Conservation (phyloP, 2,329 filamentous ascomycete genomes). For the Metarhizium sp. region DNA sequence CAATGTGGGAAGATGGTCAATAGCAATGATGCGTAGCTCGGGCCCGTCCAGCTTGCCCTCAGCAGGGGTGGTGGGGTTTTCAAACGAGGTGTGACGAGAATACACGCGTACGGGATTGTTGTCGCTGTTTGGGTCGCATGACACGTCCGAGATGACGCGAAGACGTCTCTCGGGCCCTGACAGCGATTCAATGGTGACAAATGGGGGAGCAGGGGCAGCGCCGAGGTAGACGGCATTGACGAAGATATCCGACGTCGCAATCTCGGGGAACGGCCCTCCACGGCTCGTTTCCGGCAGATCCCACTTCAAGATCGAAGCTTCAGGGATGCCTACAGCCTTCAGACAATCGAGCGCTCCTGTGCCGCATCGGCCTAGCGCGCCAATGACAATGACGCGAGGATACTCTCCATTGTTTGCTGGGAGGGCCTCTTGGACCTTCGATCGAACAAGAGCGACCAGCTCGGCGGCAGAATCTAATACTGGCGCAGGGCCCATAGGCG, state of each 20-base stretch:
- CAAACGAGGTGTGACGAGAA: conserved; percentile 75
- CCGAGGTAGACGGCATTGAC: conserved; percentile 38
- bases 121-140: conserved; percentile 64
- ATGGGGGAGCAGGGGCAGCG: background rate
- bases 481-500: conserved; percentile 9
- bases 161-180: conserved; percentile 57
- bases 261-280: conserved; percentile 70
- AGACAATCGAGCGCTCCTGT: conserved; percentile 76
- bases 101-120: conserved; percentile 72
- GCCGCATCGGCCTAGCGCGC: conserved; percentile 75
- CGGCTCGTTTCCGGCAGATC: conserved; percentile 70
- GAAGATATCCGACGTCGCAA: conserved; percentile 65
- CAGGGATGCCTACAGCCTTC: conserved; percentile 52
- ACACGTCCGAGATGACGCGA: conserved; percentile 72
- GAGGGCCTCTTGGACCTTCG: too few species aligned
- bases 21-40: conserved; percentile 70
- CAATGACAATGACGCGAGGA: conserved; percentile 69
- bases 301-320: conserved; percentile 41
- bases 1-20: conserved; percentile 76
- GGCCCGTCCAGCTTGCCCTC: conserved; percentile 42
- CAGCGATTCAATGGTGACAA: conserved; percentile 33
- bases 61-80: conserved; percentile 71
- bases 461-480: conserved; percentile 40
- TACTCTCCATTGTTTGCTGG: conserved; percentile 54
- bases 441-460: conserved; percentile 54